Evolutionary conservation across 192 early-diverging fungal species (phyloP), one percentile per base, ranked within the genome.

Genomic region (Backusella tuberculispora): DNA sequence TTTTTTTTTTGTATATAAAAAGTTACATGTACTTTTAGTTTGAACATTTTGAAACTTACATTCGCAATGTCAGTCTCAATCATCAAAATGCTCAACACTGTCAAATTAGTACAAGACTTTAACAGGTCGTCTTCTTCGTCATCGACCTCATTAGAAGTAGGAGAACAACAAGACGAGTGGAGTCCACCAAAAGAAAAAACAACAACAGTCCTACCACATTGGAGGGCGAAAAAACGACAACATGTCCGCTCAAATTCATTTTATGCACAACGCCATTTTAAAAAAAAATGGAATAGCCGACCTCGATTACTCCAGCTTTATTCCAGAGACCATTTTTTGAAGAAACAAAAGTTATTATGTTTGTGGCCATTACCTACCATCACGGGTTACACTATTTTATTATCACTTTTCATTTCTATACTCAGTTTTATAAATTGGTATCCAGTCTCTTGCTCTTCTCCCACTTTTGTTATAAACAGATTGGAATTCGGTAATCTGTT

Each of bases 101-200:
- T 81, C 24, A 73, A 65, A 38, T 42, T 81, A 24, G 80, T 81
- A n/a, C 76, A 81, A 53, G 80, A 81, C 45, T 74, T 81, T 6
- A 78, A 76, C 13, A 1, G 63, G 48, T 66, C 76, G 19, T 21
- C n/a, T n/a, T n/a, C n/a, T n/a, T n/a, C 66, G 1, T n/a, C 47
- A 6, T 40, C 64, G 37, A 38, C 17, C 15, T 37, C 19, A 63
- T 12, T 63, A 21, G 41, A 67, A 24, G 29, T 63, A 21, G 41
- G 42, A 24, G 29, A 34, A 34, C 29, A 0, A 34, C 38, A 67
- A 21, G 66, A 67, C 37, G 37, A 21, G 9, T 43, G n/a, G 41
- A 38, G 15, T 17, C 17, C 15, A 17, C 37, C 66, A 26, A 67
- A 24, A 40, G 64, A 66, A 37, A 66, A 40, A 19, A 41, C 17